Conservation (phyloP, 148 eudicot genomes). For the Selenicereus undatus region DNA sequence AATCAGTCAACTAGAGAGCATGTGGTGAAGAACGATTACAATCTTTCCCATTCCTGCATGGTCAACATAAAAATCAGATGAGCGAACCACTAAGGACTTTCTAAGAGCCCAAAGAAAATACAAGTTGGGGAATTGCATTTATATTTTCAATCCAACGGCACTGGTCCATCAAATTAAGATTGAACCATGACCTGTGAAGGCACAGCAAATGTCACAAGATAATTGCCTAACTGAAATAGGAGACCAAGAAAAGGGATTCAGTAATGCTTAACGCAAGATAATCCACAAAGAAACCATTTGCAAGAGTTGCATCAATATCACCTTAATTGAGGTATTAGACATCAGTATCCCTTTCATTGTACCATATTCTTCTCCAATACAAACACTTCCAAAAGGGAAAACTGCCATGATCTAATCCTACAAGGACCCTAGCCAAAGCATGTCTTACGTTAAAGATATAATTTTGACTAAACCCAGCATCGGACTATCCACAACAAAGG, state of each 20-base stretch:
- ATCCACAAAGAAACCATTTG: background rate
- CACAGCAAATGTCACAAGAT: background rate
- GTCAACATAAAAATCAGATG: slow-evolving; percentile 1
- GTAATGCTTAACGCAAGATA: background rate
- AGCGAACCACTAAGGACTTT: background rate
- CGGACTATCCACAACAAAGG: background rate
- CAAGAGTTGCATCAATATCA: background rate
- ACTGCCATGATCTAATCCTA: background rate
- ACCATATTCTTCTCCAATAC: background rate
- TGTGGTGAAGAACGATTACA: background rate
- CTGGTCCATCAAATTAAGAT: background rate
- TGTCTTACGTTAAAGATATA: no score
- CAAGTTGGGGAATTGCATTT: background rate
- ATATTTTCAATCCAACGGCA: background rate
- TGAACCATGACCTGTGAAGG: background rate
- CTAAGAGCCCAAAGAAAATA: background rate
- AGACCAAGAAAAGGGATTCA: background rate
- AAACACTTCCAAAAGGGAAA: background rate
- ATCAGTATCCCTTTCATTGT: background rate
- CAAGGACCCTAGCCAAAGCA: background rate
- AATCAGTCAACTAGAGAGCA: slow-evolving; percentile 2
- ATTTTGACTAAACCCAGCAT: no score
- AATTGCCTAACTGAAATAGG: background rate
- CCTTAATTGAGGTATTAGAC: background rate
- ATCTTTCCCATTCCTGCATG: background rate